Evolutionary conservation across 257 asterid genomes (phyloP), one percentile per base, ranked within the genome.

Genomic region (Jasminum sambac): DNA sequence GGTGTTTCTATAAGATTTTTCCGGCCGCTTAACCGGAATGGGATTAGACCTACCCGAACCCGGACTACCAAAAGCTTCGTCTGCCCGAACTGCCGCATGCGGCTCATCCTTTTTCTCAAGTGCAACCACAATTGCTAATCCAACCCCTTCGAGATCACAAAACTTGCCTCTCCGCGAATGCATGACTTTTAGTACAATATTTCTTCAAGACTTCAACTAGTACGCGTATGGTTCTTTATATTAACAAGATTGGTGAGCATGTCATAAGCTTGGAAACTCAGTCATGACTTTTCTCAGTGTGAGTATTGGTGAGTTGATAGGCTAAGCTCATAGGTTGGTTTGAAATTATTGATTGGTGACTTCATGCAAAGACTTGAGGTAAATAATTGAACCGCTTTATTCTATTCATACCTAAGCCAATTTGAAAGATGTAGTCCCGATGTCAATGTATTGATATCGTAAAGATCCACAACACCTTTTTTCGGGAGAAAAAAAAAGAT

Each of bases 101-200:
- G 64, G 16, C n/a, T 43, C 74, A 6, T 78, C 71, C 38, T 91
- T 69, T 36, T 84, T 88, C 13, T 90, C 95, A 0, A 92, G 86
- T 30, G 96, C 96, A 14, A 96, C 96, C 14, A 92, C 96, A 39
- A 92, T 90, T 6, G 91, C 95, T 25, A 92, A 74, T 5, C 97
- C 98, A 50, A 87, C 95, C 0, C 95, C 97, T 8, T 90, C 93
- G 36, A 82, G 69, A 72, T 90, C 95, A 39, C 78, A 85, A 25
- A 63, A 74, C 50, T 77, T 90, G 0, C 77, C 64, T 14, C 50
- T 4, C 13, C 17, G 14, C 5, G 50, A n/a, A 11, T 13, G 13
- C 5, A 10, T 13, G 50, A 11, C 50, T 5, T 43, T 2, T n/a
- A n/a, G n/a, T n/a, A 43, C 13, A 13, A n/a, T 43, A 13, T 14